Conservation (phyloP, 257 asterid species). For the Gentiana macrophylla region DNA sequence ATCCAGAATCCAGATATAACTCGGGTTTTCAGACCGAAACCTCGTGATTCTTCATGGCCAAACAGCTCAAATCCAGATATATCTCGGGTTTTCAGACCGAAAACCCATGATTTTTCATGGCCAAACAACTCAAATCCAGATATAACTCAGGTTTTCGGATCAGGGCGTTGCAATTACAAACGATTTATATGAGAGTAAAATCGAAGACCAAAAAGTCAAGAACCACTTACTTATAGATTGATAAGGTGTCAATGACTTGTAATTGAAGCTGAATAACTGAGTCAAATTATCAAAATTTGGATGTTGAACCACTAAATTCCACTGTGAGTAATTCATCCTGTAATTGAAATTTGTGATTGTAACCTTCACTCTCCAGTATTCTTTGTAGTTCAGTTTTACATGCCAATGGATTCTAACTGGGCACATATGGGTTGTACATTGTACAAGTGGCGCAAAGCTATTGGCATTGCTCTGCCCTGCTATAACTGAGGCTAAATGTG, state of each 20-base stretch:
- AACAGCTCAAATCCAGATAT: no score
- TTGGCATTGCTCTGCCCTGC: slow-evolving; percentile 21
- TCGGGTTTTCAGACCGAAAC: no score
- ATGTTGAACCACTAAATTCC: slow-evolving; percentile 13
- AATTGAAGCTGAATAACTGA: slow-evolving; percentile 7
- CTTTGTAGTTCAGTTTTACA: slow-evolving; percentile 54
- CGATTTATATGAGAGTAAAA: background rate
- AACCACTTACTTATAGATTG: background rate
- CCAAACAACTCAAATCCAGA: no score
- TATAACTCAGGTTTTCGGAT: no score
- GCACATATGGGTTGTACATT: slow-evolving; percentile 73
- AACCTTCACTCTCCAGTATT: slow-evolving; percentile 63
- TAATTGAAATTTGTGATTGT: slow-evolving; percentile 62
- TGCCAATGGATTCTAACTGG: slow-evolving; percentile 82
- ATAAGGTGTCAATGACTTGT: slow-evolving; percentile 1
- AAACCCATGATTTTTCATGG: no score
- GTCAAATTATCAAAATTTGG: slow-evolving; percentile 16
- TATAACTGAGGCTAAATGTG: slow-evolving; percentile 63
- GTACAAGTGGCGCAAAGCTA: slow-evolving; percentile 38
- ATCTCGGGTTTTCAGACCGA: no score
- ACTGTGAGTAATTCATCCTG: slow-evolving; percentile 17
- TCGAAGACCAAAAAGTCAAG: no score
- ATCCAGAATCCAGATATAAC: no score
- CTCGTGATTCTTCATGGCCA: no score
- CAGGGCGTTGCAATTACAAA: background rate